phyloP scores from a whole-genome alignment of 495 filamentous ascomycete genomes.

The Jackrogersella minutella region DNA sequence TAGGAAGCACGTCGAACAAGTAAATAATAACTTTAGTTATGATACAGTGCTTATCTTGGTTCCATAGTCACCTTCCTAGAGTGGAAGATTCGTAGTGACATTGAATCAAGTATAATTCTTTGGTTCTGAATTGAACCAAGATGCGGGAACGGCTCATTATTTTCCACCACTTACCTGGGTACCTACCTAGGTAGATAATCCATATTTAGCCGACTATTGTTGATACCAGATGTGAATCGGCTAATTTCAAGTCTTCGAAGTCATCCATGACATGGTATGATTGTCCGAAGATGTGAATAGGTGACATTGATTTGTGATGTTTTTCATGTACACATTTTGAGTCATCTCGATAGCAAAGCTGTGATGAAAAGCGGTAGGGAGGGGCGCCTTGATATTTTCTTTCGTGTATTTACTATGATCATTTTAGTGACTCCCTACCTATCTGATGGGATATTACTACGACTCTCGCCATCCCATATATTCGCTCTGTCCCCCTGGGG shows the following conservation, averaged over 20 bases:
- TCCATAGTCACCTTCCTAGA: constrained; percentile 19
- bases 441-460: no score
- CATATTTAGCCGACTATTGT: constrained; percentile 24
- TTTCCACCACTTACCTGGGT: constrained; percentile 1
- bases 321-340: no score
- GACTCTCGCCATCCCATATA: no score
- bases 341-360: no score
- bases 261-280: neutral
- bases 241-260: constrained; percentile 2
- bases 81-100: neutral
- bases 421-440: no score
- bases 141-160: neutral
- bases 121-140: neutral
- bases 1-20: neutral
- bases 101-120: neutral
- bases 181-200: no score
- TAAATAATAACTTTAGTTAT: neutral
- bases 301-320: no score
- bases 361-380: no score
- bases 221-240: neutral
- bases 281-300: neutral
- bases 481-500: no score
- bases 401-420: no score
- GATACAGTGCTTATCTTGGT: neutral
- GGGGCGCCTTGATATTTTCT: no score